Evolutionary conservation across 176 grass and related monocot species (phyloP).

Genomic region (Phoenix dactylifera): DNA sequence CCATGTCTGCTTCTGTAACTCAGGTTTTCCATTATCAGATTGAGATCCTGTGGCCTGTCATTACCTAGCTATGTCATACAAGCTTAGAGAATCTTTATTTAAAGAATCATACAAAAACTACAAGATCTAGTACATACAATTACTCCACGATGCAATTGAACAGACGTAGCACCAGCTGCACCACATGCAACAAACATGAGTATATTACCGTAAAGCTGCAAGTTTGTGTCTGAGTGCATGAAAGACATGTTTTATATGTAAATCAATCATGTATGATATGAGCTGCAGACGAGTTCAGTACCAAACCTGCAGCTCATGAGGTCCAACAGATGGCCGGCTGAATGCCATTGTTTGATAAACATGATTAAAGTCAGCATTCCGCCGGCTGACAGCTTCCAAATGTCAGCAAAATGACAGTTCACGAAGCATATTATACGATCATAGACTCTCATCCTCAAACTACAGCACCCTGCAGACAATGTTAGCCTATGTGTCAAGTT

Average conservation of each 20-base stretch:
- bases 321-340: constrained; percentile 59
- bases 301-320: constrained; percentile 72
- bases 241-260: too few species aligned
- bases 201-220: too few species aligned
- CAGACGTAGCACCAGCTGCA: constrained; percentile 90
- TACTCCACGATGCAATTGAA: constrained; percentile 84
- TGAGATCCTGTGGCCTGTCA: constrained; percentile 69
- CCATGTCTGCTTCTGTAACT: constrained; percentile 84
- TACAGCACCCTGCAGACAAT: constrained; percentile 72
- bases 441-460: constrained; percentile 96
- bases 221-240: too few species aligned
- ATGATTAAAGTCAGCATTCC: constrained; percentile 93
- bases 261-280: too few species aligned
- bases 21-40: constrained; percentile 68
- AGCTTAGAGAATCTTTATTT: too few species aligned
- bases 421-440: constrained; percentile 86
- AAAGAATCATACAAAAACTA: too few species aligned
- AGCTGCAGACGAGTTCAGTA: background rate
- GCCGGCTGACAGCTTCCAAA: constrained; percentile 78
- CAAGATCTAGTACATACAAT: constrained; percentile 51
- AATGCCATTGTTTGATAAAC: constrained; percentile 86
- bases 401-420: constrained; percentile 96
- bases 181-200: constrained; percentile 18
- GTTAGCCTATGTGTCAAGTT: constrained; percentile 1
- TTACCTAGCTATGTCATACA: background rate